Conservation (phyloP, 768 basidiomycete species). For the Stropharia rugosoannulata region DNA sequence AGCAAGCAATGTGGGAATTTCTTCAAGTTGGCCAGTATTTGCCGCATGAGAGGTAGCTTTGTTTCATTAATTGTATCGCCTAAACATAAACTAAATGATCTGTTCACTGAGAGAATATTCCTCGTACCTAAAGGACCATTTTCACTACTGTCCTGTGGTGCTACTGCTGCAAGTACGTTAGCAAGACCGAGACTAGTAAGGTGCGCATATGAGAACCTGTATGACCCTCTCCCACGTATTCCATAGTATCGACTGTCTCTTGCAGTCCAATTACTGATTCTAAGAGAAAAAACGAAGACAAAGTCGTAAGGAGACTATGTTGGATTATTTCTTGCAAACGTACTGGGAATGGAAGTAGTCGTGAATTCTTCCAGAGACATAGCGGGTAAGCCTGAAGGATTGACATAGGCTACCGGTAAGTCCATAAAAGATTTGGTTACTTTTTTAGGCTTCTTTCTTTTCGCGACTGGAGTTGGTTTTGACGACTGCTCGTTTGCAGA, state of each 20-base stretch:
- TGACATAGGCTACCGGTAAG: slow-evolving; percentile 48
- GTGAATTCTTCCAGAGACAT: slow-evolving; percentile 37
- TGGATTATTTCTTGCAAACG: not conserved
- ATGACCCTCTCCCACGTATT: too few relatives aligned
- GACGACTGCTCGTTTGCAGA: too few relatives aligned
- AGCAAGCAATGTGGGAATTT: slow-evolving; percentile 87
- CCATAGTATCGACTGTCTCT: too few relatives aligned
- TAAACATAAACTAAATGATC: not conserved
- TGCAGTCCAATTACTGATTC: too few relatives aligned
- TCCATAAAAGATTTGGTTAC: slow-evolving; percentile 52
- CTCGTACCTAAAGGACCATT: not conserved
- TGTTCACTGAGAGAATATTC: not conserved
- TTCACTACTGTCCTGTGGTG: not conserved
- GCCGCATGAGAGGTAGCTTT: slow-evolving; percentile 40
- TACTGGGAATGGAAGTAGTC: not conserved
- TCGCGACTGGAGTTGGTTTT: not conserved
- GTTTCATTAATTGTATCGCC: slow-evolving; percentile 7
- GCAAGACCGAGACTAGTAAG: too few relatives aligned
- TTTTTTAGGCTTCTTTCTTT: slow-evolving; percentile 11
- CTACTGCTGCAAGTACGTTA: too few relatives aligned
- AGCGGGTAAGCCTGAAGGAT: slow-evolving; percentile 43
- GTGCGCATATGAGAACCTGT: too few relatives aligned
- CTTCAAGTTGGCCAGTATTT: slow-evolving; percentile 68
- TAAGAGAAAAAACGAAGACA: not conserved
- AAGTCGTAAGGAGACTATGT: not conserved